phyloP scores from a whole-genome alignment of 331 rosid species.

The Acacia concinna region DNA sequence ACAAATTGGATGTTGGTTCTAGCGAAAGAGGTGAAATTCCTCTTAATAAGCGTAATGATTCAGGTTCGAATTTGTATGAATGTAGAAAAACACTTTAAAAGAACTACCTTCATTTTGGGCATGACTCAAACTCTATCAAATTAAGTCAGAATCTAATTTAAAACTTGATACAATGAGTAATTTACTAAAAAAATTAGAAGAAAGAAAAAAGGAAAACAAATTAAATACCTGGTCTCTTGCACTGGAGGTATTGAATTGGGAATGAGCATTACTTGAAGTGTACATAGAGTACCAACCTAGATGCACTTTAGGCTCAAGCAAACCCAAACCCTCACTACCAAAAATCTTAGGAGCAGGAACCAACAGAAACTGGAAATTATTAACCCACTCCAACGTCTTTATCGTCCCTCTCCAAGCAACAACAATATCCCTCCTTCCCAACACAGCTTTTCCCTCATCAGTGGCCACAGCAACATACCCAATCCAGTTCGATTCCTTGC shows the following conservation, averaged over 20 bases:
- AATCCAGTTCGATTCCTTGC: slow-evolving; percentile 35
- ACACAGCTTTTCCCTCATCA: slow-evolving; percentile 29
- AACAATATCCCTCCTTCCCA: slow-evolving; percentile 41
- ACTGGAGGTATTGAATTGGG: slow-evolving; percentile 44
- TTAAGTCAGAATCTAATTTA: background rate
- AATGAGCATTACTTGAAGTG: slow-evolving; percentile 45
- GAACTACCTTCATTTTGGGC: background rate
- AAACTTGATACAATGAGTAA: background rate
- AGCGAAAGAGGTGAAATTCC: background rate
- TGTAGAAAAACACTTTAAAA: background rate
- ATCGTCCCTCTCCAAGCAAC: slow-evolving; percentile 30
- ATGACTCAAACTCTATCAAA: too few relatives aligned
- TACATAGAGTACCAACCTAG: slow-evolving; percentile 42
- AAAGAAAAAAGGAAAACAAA: background rate
- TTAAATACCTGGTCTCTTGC: slow-evolving; percentile 49
- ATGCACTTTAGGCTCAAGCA: background rate
- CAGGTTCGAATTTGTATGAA: too few relatives aligned
- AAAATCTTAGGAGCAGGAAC: slow-evolving; percentile 9
- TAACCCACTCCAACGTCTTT: slow-evolving; percentile 20
- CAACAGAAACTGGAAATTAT: slow-evolving; percentile 15
- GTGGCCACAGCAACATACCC: slow-evolving; percentile 42
- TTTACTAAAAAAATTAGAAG: too few relatives aligned
- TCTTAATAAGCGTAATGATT: background rate
- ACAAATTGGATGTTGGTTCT: background rate
- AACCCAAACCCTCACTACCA: background rate